Evolutionary conservation across 2,329 filamentous ascomycete genomes (phyloP), one percentile per base, ranked within the genome.

Genomic region (Botryotinia convoluta): DNA sequence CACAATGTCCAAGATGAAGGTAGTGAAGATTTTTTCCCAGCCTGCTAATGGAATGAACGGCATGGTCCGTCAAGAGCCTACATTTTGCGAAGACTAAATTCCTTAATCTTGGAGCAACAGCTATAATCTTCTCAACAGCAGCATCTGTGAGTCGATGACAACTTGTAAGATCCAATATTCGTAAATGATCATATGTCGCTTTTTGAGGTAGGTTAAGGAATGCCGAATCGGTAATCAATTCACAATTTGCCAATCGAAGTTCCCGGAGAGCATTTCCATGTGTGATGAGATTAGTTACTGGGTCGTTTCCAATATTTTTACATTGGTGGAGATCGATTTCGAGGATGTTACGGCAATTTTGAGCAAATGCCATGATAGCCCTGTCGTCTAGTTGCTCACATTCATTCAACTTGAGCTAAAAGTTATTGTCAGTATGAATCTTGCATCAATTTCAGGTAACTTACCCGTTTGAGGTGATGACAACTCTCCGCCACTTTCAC

Each of bases 1-100:
- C 89, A 82, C 96, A 99, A 82, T 99, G 96, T 16, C 96, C 96
- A 2, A 99, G 87, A 80, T 99, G 96, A 70, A 99, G 91, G 81
- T 97, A 98, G 82, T 99, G 96, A 72, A 99, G 85, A 79, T 98
- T 99, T 85, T 98, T 98, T 75, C 95, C 94, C 6, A 99, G 87
- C 78, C 89, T 91, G 73, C 94, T 92, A 76, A 99, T 98, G 72
- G 95, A 92, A 78, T 92, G 86, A 14, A 99, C 94, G 14, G 95
- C 92, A 64, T 89, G 88, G 83, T 99, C 95, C 2, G 96, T 98
- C 79, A 99, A 93, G 79, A 95, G 92, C 76, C 92, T 90, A 83
- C 96, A 99, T 84, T 99, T 99, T 76, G 95, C 94, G 26, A 99
- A 87, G 9, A 99, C 95, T 4, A 99, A 86, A 80, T 98, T 98